Evolutionary conservation across 345 rosid genomes (phyloP), one percentile per base, ranked within the genome.

Genomic region (Arabis hirsuta): DNA sequence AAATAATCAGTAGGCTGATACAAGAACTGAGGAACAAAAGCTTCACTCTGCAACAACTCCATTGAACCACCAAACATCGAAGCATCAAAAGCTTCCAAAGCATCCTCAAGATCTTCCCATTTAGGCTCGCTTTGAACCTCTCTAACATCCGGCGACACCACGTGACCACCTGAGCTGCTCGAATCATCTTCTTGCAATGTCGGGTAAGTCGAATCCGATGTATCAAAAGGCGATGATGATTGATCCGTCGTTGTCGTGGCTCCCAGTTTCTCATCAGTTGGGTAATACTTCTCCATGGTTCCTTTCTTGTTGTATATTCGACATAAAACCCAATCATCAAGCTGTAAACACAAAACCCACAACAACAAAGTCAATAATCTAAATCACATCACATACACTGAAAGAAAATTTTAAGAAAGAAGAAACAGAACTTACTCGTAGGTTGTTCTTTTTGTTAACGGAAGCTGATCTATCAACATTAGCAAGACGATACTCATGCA

Each of bases 401-500:
- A 36, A 6, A 31, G 6, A 20, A 6, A 50, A 42, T 1, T 5
- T 4, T 36, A 6, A 0, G 7, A 39, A 7, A 9, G 51, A 12
- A 55, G 34, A 0, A 16, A 38, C 12, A 22, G 32, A 73, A 32
- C 81, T 14, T 86, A 91, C 97, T 91, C 96, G 81, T 50, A 82
- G 78, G 67, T 82, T 86, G 78, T 66, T 83, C 67, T 78, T 91
- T 67, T 79, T 84, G 69, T 78, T 6, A 22, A 67, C 70, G 65
- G 88, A 81, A 36, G 96, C 89, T 8, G 97, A 86, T 55, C 98
- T 68, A 34, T 94, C 91, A 2, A 91, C 96, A 77, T 91, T 85
- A 24, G 96, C 95, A 4, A 88, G 95, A 26, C 98, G 96, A 69
- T 94, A 94, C 51, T 94, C 98, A 2, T 94, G 98, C 98, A 94